phyloP scores from a whole-genome alignment of 2,329 filamentous ascomycete genomes.

The Aspergillus sclerotialis region DNA sequence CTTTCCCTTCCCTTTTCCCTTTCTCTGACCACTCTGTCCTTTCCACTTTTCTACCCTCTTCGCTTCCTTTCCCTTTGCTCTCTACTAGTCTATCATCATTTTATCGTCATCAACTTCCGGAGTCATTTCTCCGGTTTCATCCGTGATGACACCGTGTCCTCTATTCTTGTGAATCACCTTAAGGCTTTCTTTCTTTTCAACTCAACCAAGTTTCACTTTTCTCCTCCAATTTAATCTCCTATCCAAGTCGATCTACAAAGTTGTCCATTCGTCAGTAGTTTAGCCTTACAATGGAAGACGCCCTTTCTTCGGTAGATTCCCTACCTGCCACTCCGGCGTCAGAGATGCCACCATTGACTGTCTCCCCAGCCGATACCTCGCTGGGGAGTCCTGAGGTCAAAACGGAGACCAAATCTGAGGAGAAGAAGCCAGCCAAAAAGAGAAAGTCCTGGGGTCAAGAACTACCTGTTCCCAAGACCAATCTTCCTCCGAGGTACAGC shows the following conservation, averaged over 20 bases:
- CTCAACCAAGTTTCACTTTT: not conserved
- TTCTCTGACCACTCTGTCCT: conserved; percentile 30
- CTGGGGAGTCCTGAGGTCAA: conserved; percentile 21
- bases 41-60: conserved; percentile 9
- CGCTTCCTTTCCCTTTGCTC: conserved; percentile 11
- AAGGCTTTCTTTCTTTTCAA: not conserved
- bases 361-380: conserved; percentile 36
- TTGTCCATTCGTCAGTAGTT: conserved; percentile 1
- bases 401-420: conserved; percentile 33
- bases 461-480: conserved; percentile 92
- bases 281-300: conserved; percentile 22
- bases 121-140: conserved; percentile 19
- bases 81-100: conserved; percentile 4
- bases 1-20: conserved; percentile 10
- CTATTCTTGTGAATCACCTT: conserved; percentile 9
- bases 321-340: conserved; percentile 23
- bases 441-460: conserved; percentile 98
- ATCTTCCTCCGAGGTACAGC: conserved; percentile 74
- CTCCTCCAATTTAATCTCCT: not conserved
- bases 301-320: conserved; percentile 25
- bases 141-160: conserved; percentile 34
- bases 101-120: conserved; percentile 9
- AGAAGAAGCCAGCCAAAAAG: conserved; percentile 79
- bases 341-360: conserved; percentile 31
- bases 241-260: not conserved